Percentiles rank a stretch among this genome's conserved stretches.
These are phyloP conservation scores for Narthecium ossifragum DNA, from an alignment of 106 monocot genomes.

Conservation along the genomic window DNA sequence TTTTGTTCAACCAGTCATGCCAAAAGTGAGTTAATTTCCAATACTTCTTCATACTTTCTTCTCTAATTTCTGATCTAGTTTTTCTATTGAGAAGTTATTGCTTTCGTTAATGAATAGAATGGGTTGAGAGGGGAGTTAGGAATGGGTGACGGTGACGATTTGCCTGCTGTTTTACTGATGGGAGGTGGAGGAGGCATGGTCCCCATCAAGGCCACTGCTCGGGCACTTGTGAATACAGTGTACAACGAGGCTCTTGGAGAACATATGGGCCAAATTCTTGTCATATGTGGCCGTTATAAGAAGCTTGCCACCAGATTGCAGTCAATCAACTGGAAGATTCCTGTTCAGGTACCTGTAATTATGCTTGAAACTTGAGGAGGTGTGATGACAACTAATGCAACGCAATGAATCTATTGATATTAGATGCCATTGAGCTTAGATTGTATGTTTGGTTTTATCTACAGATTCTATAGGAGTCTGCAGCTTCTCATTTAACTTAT, in stretches of 20 bases:
- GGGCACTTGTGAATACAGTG: constrained; percentile 61
- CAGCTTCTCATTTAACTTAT: no score
- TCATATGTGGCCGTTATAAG: constrained; percentile 90
- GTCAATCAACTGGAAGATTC: constrained; percentile 82
- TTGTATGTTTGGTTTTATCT: no score
- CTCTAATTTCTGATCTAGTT: neutral
- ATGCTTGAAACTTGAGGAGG: no score
- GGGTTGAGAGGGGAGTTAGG: constrained; percentile 76
- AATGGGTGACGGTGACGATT: constrained; percentile 76
- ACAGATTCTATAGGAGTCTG: no score
- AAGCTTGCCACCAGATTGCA: constrained; percentile 57
- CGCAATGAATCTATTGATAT: no score
- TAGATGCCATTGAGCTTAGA: no score
- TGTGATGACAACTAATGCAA: no score
- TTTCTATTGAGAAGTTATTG: neutral
- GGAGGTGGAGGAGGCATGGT: constrained; percentile 99
- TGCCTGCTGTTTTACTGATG: constrained; percentile 94
- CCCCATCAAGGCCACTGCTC: constrained; percentile 93
- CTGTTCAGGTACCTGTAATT: constrained; percentile 81
- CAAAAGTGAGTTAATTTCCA: constrained; percentile 42
- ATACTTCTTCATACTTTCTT: neutral
- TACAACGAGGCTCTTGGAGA: constrained; percentile 56
- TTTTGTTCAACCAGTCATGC: constrained; percentile 68
- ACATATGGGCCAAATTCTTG: constrained; percentile 79
- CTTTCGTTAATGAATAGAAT: constrained; percentile 28